Conservation (phyloP, 441 rosid genomes). For the Breynia disticha region DNA sequence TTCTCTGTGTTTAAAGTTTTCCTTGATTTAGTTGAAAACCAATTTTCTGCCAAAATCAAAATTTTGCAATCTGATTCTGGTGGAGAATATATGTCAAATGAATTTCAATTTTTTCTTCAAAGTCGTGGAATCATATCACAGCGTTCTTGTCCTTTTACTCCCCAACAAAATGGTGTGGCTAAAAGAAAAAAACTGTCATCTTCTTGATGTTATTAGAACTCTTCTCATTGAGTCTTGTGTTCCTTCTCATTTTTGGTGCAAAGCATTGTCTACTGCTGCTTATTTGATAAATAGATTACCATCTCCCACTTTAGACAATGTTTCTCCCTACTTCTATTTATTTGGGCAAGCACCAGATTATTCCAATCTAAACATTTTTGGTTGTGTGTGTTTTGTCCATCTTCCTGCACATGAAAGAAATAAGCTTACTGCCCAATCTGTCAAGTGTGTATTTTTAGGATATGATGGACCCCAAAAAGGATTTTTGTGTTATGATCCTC, state of each 20-base stretch:
- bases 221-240: neutral
- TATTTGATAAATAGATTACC: neutral
- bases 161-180: neutral
- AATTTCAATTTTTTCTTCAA: neutral
- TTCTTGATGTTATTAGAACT: neutral
- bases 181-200: neutral
- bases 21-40: neutral
- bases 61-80: neutral
- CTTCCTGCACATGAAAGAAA: neutral
- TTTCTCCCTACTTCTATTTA: neutral
- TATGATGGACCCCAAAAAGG: constrained; percentile 1
- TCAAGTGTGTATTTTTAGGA: neutral
- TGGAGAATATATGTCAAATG: neutral
- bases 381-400: constrained; percentile 2
- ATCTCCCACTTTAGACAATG: neutral
- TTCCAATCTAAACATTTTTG: neutral
- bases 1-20: neutral
- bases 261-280: neutral
- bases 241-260: neutral
- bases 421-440: neutral
- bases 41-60: neutral
- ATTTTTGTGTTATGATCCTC: neutral
- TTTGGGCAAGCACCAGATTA: neutral
- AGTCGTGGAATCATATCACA: neutral
- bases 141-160: neutral